Evolutionary conservation across 2,329 filamentous ascomycete genomes (phyloP).

Genomic region (Aspergillus thermomutatus): DNA sequence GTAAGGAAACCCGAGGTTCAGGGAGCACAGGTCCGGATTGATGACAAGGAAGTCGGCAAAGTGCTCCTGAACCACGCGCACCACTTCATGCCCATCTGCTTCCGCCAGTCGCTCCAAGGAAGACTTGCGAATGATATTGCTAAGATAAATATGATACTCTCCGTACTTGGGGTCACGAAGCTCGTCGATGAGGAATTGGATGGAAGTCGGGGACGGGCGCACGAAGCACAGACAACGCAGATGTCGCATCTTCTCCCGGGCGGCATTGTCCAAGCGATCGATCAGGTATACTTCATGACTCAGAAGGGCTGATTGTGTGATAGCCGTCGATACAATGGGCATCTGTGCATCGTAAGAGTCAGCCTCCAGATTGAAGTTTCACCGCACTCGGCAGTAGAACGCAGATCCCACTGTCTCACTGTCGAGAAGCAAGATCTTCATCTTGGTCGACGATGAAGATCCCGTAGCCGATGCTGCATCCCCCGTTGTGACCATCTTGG

Average conservation of each 20-base stretch:
- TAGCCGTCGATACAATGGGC: slow-evolving; percentile 87
- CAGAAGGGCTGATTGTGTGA: slow-evolving; percentile 89
- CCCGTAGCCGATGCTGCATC: slow-evolving; percentile 61
- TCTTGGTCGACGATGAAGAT: slow-evolving; percentile 70
- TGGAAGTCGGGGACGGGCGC: slow-evolving; percentile 85
- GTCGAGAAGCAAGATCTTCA: slow-evolving; percentile 96
- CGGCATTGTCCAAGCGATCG: slow-evolving; percentile 85
- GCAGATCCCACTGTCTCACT: slow-evolving; percentile 69
- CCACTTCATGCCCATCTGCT: slow-evolving; percentile 95
- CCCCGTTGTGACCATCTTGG: slow-evolving; percentile 86
- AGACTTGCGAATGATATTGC: slow-evolving; percentile 96
- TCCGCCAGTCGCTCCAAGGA: slow-evolving; percentile 90
- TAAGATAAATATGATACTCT: slow-evolving; percentile 96
- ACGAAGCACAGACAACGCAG: slow-evolving; percentile 90
- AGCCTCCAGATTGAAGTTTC: slow-evolving; percentile 22
- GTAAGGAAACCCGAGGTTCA: slow-evolving; percentile 69
- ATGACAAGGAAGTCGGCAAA: slow-evolving; percentile 95
- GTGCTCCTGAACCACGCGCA: slow-evolving; percentile 89
- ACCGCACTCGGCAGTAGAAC: not conserved
- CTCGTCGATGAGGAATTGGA: slow-evolving; percentile 92
- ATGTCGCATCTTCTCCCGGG: slow-evolving; percentile 96
- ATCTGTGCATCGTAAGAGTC: slow-evolving; percentile 49
- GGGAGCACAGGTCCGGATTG: slow-evolving; percentile 87
- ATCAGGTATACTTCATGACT: slow-evolving; percentile 98
- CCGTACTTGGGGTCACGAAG: slow-evolving; percentile 94